Base-by-base conservation (phyloP, 495 filamentous ascomycete genomes). In the Podospora appendiculata region DNA sequence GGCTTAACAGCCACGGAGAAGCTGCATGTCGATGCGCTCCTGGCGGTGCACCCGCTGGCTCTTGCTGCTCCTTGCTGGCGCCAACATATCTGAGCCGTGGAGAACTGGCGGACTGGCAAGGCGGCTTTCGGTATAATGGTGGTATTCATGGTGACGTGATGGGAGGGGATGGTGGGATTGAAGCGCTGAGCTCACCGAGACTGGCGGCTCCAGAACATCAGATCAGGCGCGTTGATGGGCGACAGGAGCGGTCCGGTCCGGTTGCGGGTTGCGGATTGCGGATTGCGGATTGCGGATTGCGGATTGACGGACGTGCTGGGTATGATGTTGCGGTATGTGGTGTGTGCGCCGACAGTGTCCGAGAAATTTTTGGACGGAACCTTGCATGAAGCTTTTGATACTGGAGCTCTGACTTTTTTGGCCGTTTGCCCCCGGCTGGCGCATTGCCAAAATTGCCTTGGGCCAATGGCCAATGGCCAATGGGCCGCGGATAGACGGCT, bases 121-220 rank as follows among this genome's bases (percentile, higher is more conserved):
- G 69, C 74, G 45, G 76, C 74, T 66, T 77, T 82, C 42, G 69
- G 68, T 32, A 79, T 62, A 52, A 81, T 62, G 52, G 60, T 71
- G 34, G 78, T 69, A 56, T 71, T 78, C 75, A 78, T 79, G 52
- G 65, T 62, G 62, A 62, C 39, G 13, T 41, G 14, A 41, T 16
- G 14, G 14, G 14, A 12, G 2, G 12, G 11, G 38, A 41, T 12
- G 2, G 14, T 2, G 2, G 38, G 38, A 41, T 44, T 43, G n/a
- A 46, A 55, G 46, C 47, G 56, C 39, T 32, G 36, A 48, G 41
- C 19, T 53, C 43, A 57, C 58, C 45, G 54, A 38, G 41, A 41
- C 48, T 19, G 41, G 55, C 39, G 45, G 59, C 52, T 52, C 50
- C 52, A 17, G 32, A 51, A 48, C 50, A 41, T 41, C 8, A 17